A percentile compares a stretch with the other conserved stretches of the same genome.
Evolutionary conservation across 768 basidiomycete species (phyloP).

Genomic region (Amanita thiersii): DNA sequence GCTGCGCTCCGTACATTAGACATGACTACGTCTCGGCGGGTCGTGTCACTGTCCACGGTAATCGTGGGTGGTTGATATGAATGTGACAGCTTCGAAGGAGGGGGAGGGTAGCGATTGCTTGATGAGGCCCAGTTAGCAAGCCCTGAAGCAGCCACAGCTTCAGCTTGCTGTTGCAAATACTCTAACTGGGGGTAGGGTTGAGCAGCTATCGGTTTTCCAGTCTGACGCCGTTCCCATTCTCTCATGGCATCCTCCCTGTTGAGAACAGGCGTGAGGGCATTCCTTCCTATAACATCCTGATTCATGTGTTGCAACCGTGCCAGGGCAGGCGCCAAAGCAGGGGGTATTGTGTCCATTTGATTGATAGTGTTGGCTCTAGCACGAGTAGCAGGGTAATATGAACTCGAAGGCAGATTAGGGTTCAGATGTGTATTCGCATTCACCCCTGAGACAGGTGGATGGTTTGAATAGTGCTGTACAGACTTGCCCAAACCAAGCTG

Average conservation of each 20-base stretch:
- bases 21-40: conserved; percentile 64
- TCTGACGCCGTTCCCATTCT: conserved; percentile 91
- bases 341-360: conserved; percentile 86
- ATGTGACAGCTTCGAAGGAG: conserved; percentile 56
- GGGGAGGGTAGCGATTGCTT: conserved; percentile 47
- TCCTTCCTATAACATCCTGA: conserved; percentile 69
- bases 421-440: conserved; percentile 26
- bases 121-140: conserved; percentile 44
- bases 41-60: conserved; percentile 53
- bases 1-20: conserved; percentile 68
- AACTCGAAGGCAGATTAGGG: conserved; percentile 53
- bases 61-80: conserved; percentile 62
- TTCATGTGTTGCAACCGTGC: conserved; percentile 87
- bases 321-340: conserved; percentile 89
- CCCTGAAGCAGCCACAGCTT: conserved; percentile 62
- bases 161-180: conserved; percentile 89
- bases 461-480: conserved; percentile 24
- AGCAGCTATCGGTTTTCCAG: conserved; percentile 60
- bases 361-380: conserved; percentile 90
- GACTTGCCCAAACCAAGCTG: conserved; percentile 27
- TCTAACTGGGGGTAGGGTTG: conserved; percentile 87
- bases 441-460: conserved; percentile 22
- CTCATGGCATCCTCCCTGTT: conserved; percentile 92
- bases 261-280: conserved; percentile 86
- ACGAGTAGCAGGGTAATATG: conserved; percentile 64